Percentiles rank a stretch among this genome's conserved stretches.
phyloP scores from a whole-genome alignment of 2,329 filamentous ascomycete species.

The Apiospora hydei region DNA sequence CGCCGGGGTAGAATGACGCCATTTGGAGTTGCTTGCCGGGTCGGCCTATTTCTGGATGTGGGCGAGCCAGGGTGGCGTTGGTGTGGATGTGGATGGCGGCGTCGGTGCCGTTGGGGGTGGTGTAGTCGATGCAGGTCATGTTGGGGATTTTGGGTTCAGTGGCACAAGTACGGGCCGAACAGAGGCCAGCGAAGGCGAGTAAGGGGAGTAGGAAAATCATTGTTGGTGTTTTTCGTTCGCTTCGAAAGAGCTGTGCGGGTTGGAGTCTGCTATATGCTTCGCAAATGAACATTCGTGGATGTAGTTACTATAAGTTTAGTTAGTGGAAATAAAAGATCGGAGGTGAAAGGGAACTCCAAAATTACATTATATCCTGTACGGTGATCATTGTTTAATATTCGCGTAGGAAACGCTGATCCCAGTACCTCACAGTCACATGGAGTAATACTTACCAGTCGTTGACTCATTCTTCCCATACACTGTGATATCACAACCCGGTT shows the following conservation, averaged over 20 bases:
- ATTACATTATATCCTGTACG: too few species aligned
- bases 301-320: neutral
- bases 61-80: neutral
- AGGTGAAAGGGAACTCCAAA: too few species aligned
- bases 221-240: neutral
- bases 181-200: neutral
- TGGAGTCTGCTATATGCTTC: neutral
- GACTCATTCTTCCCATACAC: too few species aligned
- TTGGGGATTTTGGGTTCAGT: neutral
- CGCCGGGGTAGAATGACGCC: neutral
- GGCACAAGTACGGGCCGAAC: neutral
- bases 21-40: neutral
- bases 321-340: neutral
- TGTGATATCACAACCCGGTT: too few species aligned
- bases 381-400: too few species aligned
- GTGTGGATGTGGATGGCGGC: neutral
- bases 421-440: too few species aligned
- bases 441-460: too few species aligned
- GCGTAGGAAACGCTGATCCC: too few species aligned
- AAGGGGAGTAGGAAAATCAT: neutral
- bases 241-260: neutral
- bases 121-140: neutral
- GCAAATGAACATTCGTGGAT: neutral
- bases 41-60: neutral
- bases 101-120: neutral